A percentile compares a stretch with the other conserved stretches of the same genome.
These are phyloP conservation scores for Solanum chiquidenum DNA, from an alignment of 257 asterid species.

Conservation along the genomic window DNA sequence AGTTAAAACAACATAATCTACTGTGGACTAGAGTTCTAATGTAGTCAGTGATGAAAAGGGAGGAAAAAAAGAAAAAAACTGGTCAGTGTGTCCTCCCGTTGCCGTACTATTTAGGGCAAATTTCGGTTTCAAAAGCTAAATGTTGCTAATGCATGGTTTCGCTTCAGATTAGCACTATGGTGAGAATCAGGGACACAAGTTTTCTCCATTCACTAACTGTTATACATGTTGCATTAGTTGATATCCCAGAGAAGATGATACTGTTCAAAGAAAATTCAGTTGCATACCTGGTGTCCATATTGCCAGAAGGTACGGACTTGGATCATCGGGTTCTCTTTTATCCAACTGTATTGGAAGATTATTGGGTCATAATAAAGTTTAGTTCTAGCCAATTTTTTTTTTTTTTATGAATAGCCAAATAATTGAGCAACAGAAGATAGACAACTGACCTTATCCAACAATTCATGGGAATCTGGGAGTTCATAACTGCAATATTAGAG, in stretches of 20 bases:
- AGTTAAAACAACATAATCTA: neutral
- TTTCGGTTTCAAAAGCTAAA: neutral
- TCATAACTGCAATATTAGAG: slow-evolving; percentile 58
- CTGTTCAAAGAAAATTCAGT: neutral
- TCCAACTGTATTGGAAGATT: slow-evolving; percentile 46
- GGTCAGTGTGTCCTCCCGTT: neutral
- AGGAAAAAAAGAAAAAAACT: neutral
- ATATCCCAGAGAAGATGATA: neutral
- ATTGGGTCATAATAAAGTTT: slow-evolving; percentile 17
- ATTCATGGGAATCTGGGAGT: slow-evolving; percentile 77
- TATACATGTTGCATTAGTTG: neutral
- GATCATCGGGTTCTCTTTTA: slow-evolving; percentile 88
- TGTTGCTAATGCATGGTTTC: neutral
- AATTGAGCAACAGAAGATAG: slow-evolving; percentile 7
- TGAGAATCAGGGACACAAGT: neutral
- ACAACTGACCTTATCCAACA: slow-evolving; percentile 56
- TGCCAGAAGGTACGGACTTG: slow-evolving; percentile 93
- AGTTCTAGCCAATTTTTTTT: neutral
- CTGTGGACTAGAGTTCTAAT: neutral
- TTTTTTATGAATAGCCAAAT: neutral
- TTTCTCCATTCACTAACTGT: neutral
- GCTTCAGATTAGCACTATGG: neutral
- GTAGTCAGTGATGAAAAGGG: neutral
- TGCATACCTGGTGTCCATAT: slow-evolving; percentile 93
- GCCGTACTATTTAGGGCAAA: neutral